These are phyloP conservation scores for Fraxinus albicans DNA, from an alignment of 305 asterid genomes.

Conservation along the genomic window DNA sequence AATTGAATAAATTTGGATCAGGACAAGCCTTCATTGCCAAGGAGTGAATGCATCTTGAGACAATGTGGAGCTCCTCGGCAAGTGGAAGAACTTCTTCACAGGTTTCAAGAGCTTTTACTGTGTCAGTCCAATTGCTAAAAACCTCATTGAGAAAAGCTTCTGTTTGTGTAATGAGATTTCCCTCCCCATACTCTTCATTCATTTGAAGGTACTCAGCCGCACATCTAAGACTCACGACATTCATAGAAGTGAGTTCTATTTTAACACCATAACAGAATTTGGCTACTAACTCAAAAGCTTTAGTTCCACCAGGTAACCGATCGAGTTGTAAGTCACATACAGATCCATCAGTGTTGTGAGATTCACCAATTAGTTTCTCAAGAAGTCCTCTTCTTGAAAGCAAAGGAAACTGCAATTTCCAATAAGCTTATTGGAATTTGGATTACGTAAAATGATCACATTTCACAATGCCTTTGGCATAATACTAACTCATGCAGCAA, in stretches of 20 bases:
- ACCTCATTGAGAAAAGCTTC: conserved; percentile 61
- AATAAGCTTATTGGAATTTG: background rate
- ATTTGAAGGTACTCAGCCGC: conserved; percentile 84
- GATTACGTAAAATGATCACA: background rate
- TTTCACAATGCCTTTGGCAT: background rate
- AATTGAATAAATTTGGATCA: conserved; percentile 53
- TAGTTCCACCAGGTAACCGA: conserved; percentile 83
- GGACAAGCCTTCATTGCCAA: conserved; percentile 71
- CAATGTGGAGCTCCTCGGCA: conserved; percentile 79
- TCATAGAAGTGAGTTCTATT: conserved; percentile 70
- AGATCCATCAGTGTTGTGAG: conserved; percentile 32
- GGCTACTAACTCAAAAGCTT: conserved; percentile 73
- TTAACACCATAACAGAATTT: conserved; percentile 85
- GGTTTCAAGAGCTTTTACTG: conserved; percentile 78
- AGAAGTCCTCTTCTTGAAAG: conserved; percentile 74
- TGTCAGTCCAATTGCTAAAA: conserved; percentile 76
- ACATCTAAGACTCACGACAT: conserved; percentile 72
- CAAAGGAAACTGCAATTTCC: conserved; percentile 67
- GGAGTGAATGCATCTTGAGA: conserved; percentile 79
- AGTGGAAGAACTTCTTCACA: conserved; percentile 69
- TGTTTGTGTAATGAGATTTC: conserved; percentile 60
- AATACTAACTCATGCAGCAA: background rate
- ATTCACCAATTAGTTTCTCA: conserved; percentile 67
- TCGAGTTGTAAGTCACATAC: conserved; percentile 45
- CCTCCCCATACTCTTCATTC: conserved; percentile 85